Base-by-base conservation (phyloP, 1,284 basidiomycete species). In the Paramarasmius palmivorus region DNA sequence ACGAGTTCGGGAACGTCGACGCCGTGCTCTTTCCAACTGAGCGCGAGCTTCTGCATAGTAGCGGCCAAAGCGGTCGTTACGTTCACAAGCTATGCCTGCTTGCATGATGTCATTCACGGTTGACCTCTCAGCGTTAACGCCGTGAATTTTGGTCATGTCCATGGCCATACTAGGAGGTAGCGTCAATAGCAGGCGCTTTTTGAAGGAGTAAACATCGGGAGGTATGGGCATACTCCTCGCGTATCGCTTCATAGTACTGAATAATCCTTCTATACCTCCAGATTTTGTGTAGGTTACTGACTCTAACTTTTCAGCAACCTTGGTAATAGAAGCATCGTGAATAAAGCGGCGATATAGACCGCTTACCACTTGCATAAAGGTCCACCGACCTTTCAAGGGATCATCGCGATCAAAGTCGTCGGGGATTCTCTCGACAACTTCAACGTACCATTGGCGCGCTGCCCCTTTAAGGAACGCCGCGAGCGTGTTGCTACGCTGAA, bases 31-130 rank as follows among this genome's bases (percentile, higher is more conserved):
- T n/a, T 47, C 29, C 25, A 47, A 29, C 29, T 29, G 20, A n/a
- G 22, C 15, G 2, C 39, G 2, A 3, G 39, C 39, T 2, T 32
- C 20, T 15, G 40, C 35, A 17, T 51, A 51, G 23, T 29, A 42
- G 1, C 26, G 6, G 9, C 26, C 25, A 26, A 39, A 37, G n/a
- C 37, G 34, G 14, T 41, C 8, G 2, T 39, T 40, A 23, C 42
- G 40, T 14, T 51, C 49, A 17, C 38, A 26, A 1, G 19, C 29
- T 2, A 51, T 8, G 8, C 38, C 49, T n/a, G 38, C 19, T 1
- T 51, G 49, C 38, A 51, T 51, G 12, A 51, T 51, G 4, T 51
- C 19, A 26, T 51, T 41, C 2, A 51, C 49, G 2, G 34, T 22
- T 17, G 35, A 37, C 3, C 34, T 38, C 3, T 39, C 35, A 1